phyloP scores from a whole-genome alignment of 225 moss, liverwort and hornwort species.

The Pleurozium schreberi region DNA sequence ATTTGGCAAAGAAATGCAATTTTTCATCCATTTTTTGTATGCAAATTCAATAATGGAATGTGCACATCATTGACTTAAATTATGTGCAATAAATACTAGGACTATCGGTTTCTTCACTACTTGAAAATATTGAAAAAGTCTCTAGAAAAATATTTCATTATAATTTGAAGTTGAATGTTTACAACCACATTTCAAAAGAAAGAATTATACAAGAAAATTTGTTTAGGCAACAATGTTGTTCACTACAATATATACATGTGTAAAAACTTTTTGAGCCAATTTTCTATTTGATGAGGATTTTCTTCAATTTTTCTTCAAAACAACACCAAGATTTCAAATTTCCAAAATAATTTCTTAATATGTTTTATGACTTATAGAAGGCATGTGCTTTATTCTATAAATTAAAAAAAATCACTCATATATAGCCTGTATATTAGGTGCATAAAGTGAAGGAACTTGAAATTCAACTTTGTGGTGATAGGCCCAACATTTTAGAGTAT shows the following conservation, averaged over 20 bases:
- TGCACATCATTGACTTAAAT: neutral
- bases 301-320: neutral
- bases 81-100: neutral
- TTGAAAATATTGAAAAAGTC: neutral
- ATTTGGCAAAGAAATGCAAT: neutral
- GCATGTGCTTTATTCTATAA: neutral
- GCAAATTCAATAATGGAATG: neutral
- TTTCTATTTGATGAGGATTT: neutral
- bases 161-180: neutral
- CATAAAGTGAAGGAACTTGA: neutral
- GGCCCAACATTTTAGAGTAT: rapidly evolving
- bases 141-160: neutral
- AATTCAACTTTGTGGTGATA: neutral
- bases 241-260: neutral
- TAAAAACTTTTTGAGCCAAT: neutral
- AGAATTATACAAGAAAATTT: neutral
- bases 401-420: neutral
- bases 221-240: neutral
- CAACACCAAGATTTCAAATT: neutral
- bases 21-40: neutral
- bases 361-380: neutral
- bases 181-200: neutral
- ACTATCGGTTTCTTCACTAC: rapidly evolving
- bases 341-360: neutral
- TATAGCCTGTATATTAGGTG: neutral